Evolutionary conservation across 441 rosid species (phyloP), one percentile per base, ranked within the genome.

Genomic region (Aquilaria agallochum): DNA sequence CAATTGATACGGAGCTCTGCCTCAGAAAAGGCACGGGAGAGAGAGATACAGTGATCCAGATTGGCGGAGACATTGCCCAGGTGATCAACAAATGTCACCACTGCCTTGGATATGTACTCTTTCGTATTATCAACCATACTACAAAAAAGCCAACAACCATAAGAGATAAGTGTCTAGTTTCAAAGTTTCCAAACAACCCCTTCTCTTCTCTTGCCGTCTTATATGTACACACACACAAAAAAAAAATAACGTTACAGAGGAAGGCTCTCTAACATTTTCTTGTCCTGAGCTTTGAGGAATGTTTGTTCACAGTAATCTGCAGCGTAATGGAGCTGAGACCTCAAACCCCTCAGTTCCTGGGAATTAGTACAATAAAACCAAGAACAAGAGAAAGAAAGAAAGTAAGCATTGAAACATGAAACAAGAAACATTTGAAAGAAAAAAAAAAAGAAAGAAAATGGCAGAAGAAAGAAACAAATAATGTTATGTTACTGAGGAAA

Each of bases 21-120:
- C 12, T 80, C 81, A 1, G 86, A 59, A 54, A 80, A 72, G 11
- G 64, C 64, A 27, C 64, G 33, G 3, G 73, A 55, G 47, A 74
- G 53, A n/a, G 81, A 72, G 62, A 83, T 65, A 61, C 14, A 53
- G 54, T 27, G 51, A 49, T 83, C 68, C 12, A 85, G 78, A 60
- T 82, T 81, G 33, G 87, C 59, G 0, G 92, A 81, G 62, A 88
- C 85, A 20, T 68, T 76, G 45, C 95, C 92, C 27, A 88, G 74
- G 66, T 83, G 95, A 74, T 88, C 92, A 58, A 88, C 88, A 20
- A 83, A 70, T 5, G 92, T 72, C 30, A 88, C 88, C 46, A 80
- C 62, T 12, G 92, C 89, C 64, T 65, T 74, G 77, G 88, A 73
- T 58, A 85, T 54, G 75, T 88, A 88, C 59, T 83, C 85, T 60